Evolutionary conservation across 2,329 filamentous ascomycete genomes (phyloP).

Genomic region (Xylaria sp.): DNA sequence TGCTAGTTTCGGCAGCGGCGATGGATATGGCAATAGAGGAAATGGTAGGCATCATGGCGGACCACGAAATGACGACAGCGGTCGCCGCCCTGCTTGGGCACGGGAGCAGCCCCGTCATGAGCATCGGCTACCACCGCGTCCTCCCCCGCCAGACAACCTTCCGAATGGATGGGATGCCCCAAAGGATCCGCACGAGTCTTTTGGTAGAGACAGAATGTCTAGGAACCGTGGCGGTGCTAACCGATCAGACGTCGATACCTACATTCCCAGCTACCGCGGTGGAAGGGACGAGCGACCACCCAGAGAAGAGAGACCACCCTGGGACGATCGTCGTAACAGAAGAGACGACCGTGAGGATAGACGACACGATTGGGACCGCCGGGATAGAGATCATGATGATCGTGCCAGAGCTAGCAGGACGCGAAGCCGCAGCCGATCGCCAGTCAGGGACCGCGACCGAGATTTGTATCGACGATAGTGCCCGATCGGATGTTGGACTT

Average conservation of each 20-base stretch:
- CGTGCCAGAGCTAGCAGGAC: constrained; percentile 38
- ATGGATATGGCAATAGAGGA: constrained; percentile 47
- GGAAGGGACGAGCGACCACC: constrained; percentile 34
- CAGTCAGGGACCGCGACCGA: constrained; percentile 35
- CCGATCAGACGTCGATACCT: constrained; percentile 43
- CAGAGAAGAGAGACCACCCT: constrained; percentile 35
- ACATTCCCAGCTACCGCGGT: constrained; percentile 44
- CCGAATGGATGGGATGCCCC: constrained; percentile 34
- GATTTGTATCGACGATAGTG: constrained; percentile 47
- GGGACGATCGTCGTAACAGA: constrained; percentile 34
- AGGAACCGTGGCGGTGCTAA: constrained; percentile 31
- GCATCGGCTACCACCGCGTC: constrained; percentile 44
- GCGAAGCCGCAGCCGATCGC: constrained; percentile 43
- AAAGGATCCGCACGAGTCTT: constrained; percentile 40
- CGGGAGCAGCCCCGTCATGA: constrained; percentile 39
- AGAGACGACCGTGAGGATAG: constrained; percentile 36
- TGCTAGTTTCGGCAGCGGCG: constrained; percentile 46
- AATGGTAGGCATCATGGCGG: constrained; percentile 39
- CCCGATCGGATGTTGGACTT: constrained; percentile 4
- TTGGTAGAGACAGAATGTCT: constrained; percentile 33
- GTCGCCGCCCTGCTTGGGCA: constrained; percentile 50
- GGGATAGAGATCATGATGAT: constrained; percentile 32
- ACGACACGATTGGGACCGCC: constrained; percentile 37
- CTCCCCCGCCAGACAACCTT: constrained; percentile 42
- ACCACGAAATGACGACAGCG: constrained; percentile 35